Evolutionary conservation across 176 grass and related monocot genomes (phyloP).

Genomic region (Cocos nucifera): DNA sequence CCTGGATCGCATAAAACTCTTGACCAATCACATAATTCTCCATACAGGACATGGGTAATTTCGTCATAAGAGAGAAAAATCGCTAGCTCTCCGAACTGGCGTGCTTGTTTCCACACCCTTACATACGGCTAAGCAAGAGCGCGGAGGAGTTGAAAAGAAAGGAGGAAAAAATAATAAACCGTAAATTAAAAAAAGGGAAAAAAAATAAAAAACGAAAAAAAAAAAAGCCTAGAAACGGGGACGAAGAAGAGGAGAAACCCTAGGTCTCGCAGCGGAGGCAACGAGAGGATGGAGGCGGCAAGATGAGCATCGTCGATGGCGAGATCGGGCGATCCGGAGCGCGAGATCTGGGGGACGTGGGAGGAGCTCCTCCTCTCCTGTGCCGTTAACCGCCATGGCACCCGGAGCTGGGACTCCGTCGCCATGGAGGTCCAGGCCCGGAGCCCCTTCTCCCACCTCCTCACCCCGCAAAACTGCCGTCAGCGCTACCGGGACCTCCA

Average conservation of each 20-base stretch:
- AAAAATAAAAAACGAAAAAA: too few relatives aligned
- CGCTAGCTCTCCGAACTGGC: too few relatives aligned
- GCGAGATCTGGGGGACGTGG: slow-evolving; percentile 82
- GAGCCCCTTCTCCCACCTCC: slow-evolving; percentile 14
- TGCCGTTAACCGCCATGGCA: slow-evolving; percentile 62
- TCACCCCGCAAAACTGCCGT: slow-evolving; percentile 46
- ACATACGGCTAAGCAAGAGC: too few relatives aligned
- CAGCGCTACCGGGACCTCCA: slow-evolving; percentile 41
- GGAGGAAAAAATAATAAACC: too few relatives aligned
- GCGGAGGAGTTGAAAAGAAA: too few relatives aligned
- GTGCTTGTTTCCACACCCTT: too few relatives aligned
- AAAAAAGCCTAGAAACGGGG: too few relatives aligned
- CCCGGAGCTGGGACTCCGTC: slow-evolving; percentile 60
- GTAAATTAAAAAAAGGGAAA: too few relatives aligned
- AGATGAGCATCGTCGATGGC: neutral
- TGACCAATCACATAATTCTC: too few relatives aligned
- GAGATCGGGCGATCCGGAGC: slow-evolving; percentile 56
- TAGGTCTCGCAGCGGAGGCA: slow-evolving; percentile 36
- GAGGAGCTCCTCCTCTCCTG: slow-evolving; percentile 78
- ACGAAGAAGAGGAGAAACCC: slow-evolving; percentile 26
- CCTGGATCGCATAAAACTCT: too few relatives aligned
- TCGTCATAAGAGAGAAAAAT: too few relatives aligned
- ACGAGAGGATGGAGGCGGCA: neutral
- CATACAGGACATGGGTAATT: too few relatives aligned
- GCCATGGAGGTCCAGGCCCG: slow-evolving; percentile 59